A percentile compares a stretch with the other conserved stretches of the same genome.
Evolutionary conservation across 495 filamentous ascomycete genomes (phyloP).

Genomic region (Neurospora tetrasperma): DNA sequence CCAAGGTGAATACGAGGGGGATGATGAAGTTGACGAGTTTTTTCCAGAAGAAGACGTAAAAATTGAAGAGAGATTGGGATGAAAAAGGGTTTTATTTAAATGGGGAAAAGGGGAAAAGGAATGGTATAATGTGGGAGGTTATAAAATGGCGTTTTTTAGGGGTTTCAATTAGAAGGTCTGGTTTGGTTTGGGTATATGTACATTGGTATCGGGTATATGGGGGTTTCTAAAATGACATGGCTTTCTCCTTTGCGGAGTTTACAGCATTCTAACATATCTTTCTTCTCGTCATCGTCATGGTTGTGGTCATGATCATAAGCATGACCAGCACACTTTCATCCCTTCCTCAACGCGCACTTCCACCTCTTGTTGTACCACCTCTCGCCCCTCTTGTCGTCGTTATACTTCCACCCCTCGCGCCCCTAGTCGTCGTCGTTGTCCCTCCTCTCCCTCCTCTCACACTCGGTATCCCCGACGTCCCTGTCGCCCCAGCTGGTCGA

Average conservation of each 20-base stretch:
- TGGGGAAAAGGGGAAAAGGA: background rate
- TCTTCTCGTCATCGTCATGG: background rate
- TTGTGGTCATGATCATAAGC: background rate
- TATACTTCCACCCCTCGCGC: slow-evolving; percentile 11
- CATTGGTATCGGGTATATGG: slow-evolving; percentile 5
- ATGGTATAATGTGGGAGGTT: slow-evolving; percentile 1
- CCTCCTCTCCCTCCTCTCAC: slow-evolving; percentile 19
- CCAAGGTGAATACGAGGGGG: slow-evolving; percentile 78
- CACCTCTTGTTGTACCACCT: background rate
- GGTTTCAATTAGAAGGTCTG: background rate
- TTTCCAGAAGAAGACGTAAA: slow-evolving; percentile 60
- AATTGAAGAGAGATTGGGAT: too few species aligned
- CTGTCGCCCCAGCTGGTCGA: background rate
- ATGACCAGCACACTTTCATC: background rate
- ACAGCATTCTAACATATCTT: background rate
- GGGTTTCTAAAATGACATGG: background rate
- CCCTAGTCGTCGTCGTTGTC: slow-evolving; percentile 7
- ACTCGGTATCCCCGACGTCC: background rate
- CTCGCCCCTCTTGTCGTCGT: slow-evolving; percentile 6
- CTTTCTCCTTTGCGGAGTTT: background rate
- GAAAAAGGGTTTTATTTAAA: background rate
- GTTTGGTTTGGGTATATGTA: background rate
- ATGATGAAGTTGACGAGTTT: slow-evolving; percentile 98
- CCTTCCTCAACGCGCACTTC: slow-evolving; percentile 1
- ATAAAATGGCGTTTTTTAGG: background rate